Evolutionary conservation across 2,329 filamentous ascomycete genomes (phyloP).

Genomic region (Ceratocystis colombiana): DNA sequence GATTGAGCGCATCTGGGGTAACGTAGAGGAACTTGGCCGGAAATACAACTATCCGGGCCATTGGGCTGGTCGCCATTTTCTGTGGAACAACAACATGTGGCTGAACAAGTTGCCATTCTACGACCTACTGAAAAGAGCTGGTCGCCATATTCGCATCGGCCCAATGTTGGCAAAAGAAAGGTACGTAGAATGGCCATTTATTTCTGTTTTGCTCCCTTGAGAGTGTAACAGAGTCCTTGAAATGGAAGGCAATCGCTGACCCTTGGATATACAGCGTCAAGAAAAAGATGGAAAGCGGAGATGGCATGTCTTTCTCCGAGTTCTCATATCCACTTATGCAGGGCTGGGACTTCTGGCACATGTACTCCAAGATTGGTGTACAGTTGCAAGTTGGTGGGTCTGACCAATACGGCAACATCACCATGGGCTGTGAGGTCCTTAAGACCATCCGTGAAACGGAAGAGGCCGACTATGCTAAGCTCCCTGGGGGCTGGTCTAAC

Average conservation of each 20-base stretch:
- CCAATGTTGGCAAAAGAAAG: slow-evolving; percentile 83
- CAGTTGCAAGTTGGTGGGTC: slow-evolving; percentile 89
- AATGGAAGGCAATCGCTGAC: slow-evolving; percentile 27
- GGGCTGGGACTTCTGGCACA: slow-evolving; percentile 91
- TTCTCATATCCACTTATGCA: slow-evolving; percentile 90
- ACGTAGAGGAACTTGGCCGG: slow-evolving; percentile 56
- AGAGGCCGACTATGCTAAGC: slow-evolving; percentile 36
- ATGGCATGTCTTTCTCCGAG: slow-evolving; percentile 89
- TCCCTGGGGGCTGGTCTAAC: slow-evolving; percentile 38
- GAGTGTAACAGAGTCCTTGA: background rate
- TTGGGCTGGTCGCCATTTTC: slow-evolving; percentile 54
- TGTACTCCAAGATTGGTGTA: slow-evolving; percentile 57
- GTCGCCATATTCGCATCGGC: slow-evolving; percentile 64
- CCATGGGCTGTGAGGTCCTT: slow-evolving; percentile 76
- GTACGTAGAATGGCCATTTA: slow-evolving; percentile 41
- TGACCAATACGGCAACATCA: slow-evolving; percentile 94
- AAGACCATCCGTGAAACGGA: slow-evolving; percentile 58
- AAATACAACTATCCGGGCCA: slow-evolving; percentile 55
- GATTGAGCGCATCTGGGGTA: slow-evolving; percentile 60
- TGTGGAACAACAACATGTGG: slow-evolving; percentile 81
- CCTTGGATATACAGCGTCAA: slow-evolving; percentile 47
- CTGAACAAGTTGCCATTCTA: slow-evolving; percentile 60
- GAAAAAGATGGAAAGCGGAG: slow-evolving; percentile 68
- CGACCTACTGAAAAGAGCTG: slow-evolving; percentile 66
- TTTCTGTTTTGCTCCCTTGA: background rate